Conservation (phyloP, 1,284 basidiomycete species). For the Leccinum subspadiceum region DNA sequence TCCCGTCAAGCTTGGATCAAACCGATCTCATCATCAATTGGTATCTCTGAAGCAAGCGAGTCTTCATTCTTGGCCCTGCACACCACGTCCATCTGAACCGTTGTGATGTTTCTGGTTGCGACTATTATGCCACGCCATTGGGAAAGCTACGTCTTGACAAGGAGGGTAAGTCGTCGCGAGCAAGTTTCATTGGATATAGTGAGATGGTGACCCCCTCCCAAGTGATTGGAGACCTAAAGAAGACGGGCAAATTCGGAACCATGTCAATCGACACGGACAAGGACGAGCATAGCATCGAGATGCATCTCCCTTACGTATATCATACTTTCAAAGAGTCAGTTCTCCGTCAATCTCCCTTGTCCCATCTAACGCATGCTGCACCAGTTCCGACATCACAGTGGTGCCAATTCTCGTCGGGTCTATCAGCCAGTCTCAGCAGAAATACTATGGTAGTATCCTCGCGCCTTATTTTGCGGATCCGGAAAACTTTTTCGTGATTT, state of each 20-base stretch:
- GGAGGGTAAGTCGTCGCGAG: constrained; percentile 57
- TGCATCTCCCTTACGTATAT: constrained; percentile 93
- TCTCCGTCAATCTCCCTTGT: neutral
- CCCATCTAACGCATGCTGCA: constrained; percentile 3
- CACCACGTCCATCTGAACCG: constrained; percentile 89
- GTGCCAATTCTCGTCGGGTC: constrained; percentile 93
- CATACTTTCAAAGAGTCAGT: constrained; percentile 81
- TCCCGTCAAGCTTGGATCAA: constrained; percentile 7
- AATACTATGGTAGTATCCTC: constrained; percentile 65
- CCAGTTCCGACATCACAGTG: constrained; percentile 72
- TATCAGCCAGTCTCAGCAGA: constrained; percentile 62
- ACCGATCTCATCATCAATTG: constrained; percentile 8
- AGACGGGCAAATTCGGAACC: constrained; percentile 68
- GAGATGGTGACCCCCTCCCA: constrained; percentile 7
- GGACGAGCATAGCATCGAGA: constrained; percentile 96
- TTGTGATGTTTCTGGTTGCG: constrained; percentile 82
- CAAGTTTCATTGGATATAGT: neutral
- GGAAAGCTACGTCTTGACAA: constrained; percentile 80
- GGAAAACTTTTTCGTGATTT: constrained; percentile 87
- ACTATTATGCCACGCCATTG: constrained; percentile 81
- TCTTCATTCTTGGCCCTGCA: constrained; percentile 95
- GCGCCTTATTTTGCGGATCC: constrained; percentile 77
- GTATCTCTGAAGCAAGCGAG: constrained; percentile 63
- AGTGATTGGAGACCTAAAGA: constrained; percentile 72
- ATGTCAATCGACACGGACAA: constrained; percentile 78